Conservation (phyloP, 2,329 filamentous ascomycete species). For the Helotiales sp. region DNA sequence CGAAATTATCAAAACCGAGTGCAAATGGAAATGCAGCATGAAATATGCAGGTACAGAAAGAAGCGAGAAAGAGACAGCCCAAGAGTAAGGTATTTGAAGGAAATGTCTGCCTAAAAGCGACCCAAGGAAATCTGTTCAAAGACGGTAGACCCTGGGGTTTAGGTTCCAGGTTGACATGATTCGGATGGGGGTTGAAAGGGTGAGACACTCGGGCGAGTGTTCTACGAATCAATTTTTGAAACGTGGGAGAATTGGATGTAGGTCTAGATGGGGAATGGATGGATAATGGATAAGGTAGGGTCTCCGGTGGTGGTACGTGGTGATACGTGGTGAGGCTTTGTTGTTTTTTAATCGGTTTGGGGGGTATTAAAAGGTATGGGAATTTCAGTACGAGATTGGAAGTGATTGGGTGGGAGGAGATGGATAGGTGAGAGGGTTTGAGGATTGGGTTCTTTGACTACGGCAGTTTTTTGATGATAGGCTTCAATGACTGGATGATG, state of each 20-base stretch:
- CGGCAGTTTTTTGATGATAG: too few species aligned
- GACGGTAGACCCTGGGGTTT: neutral
- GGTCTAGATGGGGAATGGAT: too few species aligned
- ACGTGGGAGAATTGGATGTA: neutral
- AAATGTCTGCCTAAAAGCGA: conserved; percentile 4
- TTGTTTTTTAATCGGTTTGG: neutral
- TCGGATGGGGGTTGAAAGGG: neutral
- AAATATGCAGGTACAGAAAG: conserved; percentile 18
- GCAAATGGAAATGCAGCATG: neutral
- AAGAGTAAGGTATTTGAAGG: neutral
- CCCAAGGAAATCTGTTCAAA: neutral
- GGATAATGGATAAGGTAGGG: neutral
- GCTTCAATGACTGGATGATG: neutral
- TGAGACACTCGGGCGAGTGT: neutral
- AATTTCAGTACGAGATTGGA: neutral
- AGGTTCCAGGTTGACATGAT: neutral
- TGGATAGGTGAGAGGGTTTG: too few species aligned
- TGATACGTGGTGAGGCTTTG: neutral
- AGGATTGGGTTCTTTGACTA: too few species aligned
- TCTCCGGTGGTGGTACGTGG: neutral
- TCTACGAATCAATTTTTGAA: neutral
- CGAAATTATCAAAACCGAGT: too few species aligned
- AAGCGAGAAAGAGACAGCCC: neutral
- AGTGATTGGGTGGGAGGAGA: neutral
- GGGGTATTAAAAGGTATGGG: too few species aligned